phyloP scores from a whole-genome alignment of 129 eudicot species.

The Apium graveolens region DNA sequence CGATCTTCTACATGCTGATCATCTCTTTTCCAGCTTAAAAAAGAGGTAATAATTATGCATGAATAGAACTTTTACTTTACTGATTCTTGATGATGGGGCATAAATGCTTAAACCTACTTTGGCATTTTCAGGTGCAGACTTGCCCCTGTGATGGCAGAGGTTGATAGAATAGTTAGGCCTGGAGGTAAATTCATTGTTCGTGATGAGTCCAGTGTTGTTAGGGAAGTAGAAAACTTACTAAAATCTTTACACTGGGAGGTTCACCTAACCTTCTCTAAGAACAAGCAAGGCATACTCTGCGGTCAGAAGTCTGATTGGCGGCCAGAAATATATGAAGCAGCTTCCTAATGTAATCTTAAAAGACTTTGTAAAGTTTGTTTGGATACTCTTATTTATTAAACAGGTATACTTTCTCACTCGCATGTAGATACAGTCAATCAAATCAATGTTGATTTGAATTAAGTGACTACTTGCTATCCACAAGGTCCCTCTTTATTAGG shows the following conservation, averaged over 20 bases:
- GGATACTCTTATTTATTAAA: background rate
- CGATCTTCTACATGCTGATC: slow-evolving; percentile 83
- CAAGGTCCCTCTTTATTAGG: background rate
- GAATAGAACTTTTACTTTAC: background rate
- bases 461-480: background rate
- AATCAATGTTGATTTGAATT: background rate
- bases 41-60: slow-evolving; percentile 36
- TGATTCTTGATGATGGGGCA: background rate
- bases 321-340: slow-evolving; percentile 34
- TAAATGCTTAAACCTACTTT: background rate
- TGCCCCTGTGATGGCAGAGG: slow-evolving; percentile 52
- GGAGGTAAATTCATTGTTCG: slow-evolving; percentile 76
- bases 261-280: slow-evolving; percentile 40
- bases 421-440: background rate
- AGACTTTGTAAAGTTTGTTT: background rate
- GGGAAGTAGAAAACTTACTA: slow-evolving; percentile 55
- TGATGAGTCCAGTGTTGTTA: slow-evolving; percentile 49
- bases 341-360: slow-evolving; percentile 21
- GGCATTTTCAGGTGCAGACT: slow-evolving; percentile 53
- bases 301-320: slow-evolving; percentile 74
- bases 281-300: slow-evolving; percentile 53
- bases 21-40: slow-evolving; percentile 57
- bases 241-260: slow-evolving; percentile 82
- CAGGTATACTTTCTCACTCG: background rate
- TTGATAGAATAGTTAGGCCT: slow-evolving; percentile 74